phyloP scores from a whole-genome alignment of 495 filamentous ascomycete species.

The Penicillium roqueforti region DNA sequence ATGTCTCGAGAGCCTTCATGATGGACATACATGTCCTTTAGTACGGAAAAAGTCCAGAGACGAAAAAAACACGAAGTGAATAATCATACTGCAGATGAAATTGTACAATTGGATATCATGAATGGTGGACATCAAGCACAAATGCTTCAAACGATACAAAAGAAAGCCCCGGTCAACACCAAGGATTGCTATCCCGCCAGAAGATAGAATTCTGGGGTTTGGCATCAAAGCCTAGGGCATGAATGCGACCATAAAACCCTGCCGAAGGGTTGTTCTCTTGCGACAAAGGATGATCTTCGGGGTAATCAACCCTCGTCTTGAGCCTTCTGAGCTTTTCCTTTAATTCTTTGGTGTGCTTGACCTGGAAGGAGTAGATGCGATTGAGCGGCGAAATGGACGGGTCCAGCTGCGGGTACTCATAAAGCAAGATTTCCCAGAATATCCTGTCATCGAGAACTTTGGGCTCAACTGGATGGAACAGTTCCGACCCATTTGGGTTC shows the following conservation, averaged over 20 bases:
- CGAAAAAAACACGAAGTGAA: not conserved
- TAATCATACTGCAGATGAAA: not conserved
- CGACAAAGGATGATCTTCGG: slow-evolving; percentile 10
- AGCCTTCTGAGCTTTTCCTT: slow-evolving; percentile 1
- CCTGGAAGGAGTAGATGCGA: slow-evolving; percentile 23
- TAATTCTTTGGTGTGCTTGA: not conserved
- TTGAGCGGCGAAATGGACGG: slow-evolving; percentile 15
- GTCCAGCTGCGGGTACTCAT: slow-evolving; percentile 14
- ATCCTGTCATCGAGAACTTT: slow-evolving; percentile 1
- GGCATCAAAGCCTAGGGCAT: slow-evolving; percentile 12
- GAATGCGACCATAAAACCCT: slow-evolving; percentile 23
- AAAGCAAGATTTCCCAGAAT: slow-evolving; percentile 12
- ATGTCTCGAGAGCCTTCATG: not conserved
- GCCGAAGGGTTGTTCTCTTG: slow-evolving; percentile 10
- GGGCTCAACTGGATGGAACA: slow-evolving; percentile 1
- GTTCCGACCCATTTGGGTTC: not conserved
- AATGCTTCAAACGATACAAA: not conserved
- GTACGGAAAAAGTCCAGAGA: not conserved
- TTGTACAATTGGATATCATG: slow-evolving; percentile 4
- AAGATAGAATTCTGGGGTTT: slow-evolving; percentile 9
- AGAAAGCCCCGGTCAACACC: slow-evolving; percentile 3
- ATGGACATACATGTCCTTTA: not conserved
- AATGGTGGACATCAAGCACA: not conserved
- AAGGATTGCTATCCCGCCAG: slow-evolving; percentile 15
- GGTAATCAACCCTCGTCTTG: slow-evolving; percentile 16